Conservation (phyloP, 768 basidiomycete genomes). For the Clitopilus passeckerianus region DNA sequence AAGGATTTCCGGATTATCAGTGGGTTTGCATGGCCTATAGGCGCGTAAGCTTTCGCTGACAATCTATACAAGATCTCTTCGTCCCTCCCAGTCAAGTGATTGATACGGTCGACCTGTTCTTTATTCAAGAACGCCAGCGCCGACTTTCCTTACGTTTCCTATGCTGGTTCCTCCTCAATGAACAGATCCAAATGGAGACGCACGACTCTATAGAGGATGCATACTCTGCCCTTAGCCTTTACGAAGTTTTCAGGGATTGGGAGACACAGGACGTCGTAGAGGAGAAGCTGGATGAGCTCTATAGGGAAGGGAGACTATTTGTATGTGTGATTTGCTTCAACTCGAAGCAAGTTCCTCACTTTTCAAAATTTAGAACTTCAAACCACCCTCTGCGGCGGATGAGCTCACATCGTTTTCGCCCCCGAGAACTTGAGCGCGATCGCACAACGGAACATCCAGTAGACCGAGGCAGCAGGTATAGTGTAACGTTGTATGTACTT, state of each 20-base stretch:
- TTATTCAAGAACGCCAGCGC: conserved; percentile 72
- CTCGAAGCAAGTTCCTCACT: too few species aligned
- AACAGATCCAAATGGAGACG: conserved; percentile 89
- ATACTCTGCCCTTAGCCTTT: conserved; percentile 77
- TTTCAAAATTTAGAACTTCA: conserved; percentile 11
- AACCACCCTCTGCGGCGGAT: conserved; percentile 9
- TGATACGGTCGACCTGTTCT: conserved; percentile 98
- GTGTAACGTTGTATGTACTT: too few species aligned
- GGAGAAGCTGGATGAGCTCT: conserved; percentile 81
- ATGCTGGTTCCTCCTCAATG: conserved; percentile 88
- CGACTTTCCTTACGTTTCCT: conserved; percentile 90
- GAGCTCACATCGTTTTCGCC: not conserved
- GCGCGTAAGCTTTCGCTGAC: not conserved
- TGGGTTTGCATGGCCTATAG: conserved; percentile 30
- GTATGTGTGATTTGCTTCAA: conserved; percentile 15
- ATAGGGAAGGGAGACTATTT: conserved; percentile 70
- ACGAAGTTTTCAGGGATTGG: conserved; percentile 74
- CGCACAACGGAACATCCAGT: too few species aligned
- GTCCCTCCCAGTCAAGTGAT: conserved; percentile 95
- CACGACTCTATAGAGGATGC: conserved; percentile 99
- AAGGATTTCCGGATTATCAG: conserved; percentile 99
- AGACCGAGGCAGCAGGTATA: too few species aligned
- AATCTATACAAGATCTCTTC: conserved; percentile 67
- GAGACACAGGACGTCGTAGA: conserved; percentile 79
- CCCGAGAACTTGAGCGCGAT: not conserved